These are phyloP conservation scores for Aureobasidium leucospermi DNA, from an alignment of 2,329 filamentous ascomycete genomes.

Conservation along the genomic window DNA sequence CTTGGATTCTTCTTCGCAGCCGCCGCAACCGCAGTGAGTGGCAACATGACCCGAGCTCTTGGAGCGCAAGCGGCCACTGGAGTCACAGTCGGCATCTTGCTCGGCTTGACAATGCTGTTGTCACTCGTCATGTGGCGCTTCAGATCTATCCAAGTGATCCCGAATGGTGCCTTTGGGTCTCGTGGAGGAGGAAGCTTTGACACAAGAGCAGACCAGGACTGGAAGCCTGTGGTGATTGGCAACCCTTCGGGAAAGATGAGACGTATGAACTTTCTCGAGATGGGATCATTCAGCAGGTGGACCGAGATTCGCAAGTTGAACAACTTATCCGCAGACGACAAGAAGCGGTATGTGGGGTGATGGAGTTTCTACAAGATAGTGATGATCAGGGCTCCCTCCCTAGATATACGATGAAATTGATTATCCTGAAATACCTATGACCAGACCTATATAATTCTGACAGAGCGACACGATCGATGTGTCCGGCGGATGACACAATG, in stretches of 20 bases:
- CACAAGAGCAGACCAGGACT: conserved; percentile 41
- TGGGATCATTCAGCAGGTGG: conserved; percentile 62
- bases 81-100: conserved; percentile 59
- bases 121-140: conserved; percentile 57
- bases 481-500: too few relatives aligned
- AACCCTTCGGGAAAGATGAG: conserved; percentile 62
- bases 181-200: conserved; percentile 46
- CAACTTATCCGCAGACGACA: conserved; percentile 23
- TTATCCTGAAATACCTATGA: too few relatives aligned
- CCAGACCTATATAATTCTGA: too few relatives aligned
- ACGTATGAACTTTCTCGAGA: conserved; percentile 63
- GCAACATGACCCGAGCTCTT: conserved; percentile 56
- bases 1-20: conserved; percentile 64
- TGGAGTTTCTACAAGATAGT: neutral
- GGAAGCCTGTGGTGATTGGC: conserved; percentile 64
- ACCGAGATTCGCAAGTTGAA: conserved; percentile 57
- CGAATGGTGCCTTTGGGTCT: conserved; percentile 46
- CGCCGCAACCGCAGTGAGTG: conserved; percentile 59
- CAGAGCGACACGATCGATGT: too few relatives aligned
- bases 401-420: too few relatives aligned
- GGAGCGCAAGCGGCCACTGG: conserved; percentile 63
- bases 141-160: conserved; percentile 61
- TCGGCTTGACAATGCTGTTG: conserved; percentile 57
- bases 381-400: too few relatives aligned
- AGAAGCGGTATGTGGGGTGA: conserved; percentile 1